Base-by-base conservation (phyloP, 2,329 filamentous ascomycete genomes). In the Fusarium pseudoanthophilum region DNA sequence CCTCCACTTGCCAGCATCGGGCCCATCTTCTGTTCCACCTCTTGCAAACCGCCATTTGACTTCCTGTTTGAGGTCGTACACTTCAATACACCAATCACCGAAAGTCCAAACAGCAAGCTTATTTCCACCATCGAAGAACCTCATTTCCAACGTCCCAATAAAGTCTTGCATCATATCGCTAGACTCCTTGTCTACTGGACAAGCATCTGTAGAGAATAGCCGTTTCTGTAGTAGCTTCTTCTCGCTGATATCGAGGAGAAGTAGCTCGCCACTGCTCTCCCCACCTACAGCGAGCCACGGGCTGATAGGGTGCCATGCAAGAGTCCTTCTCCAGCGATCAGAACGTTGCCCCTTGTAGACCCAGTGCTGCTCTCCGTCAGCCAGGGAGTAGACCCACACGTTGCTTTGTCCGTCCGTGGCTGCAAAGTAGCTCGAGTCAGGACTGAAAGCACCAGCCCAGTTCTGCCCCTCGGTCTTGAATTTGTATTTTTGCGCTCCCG, bases 1-100 rank as follows among this genome's bases (percentile, higher is more conserved):
- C 26, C 70, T 62, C 70, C 70, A 73, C 30, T 53, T 62, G 9
- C 32, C 52, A 36, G 52, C 30, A 4, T 57, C 45, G 6, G 52
- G 39, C 3, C 48, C 57, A 24, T 60, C 65, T 21, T 71, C 70
- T 10, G 65, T 73, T 4, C 70, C 70, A 4, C 70, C 70, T 52
- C 70, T 56, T 5, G 56, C 34, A 51, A 73, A 62, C 18, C 70
- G 57, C 70, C 70, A 73, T 21, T 73, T 73, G 3, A 59, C 48
- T 4, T 71, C 30, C 11, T 36, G 16, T 7, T 20, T 26, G 14
- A 71, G 32, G 24, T 73, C 70, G 20, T 67, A 73, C 6, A 71
- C 39, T 20, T 73, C 70, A 28, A 56, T 46, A n/a, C 70, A 67
- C 16, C 51, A 48, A 18, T 73, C 70, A 8, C 70, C 70, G 11